A percentile compares a stretch with the other conserved stretches of the same genome.
These are phyloP conservation scores for Acrodontium crateriforme DNA, from an alignment of 2,329 filamentous ascomycete genomes.

Conservation along the genomic window DNA sequence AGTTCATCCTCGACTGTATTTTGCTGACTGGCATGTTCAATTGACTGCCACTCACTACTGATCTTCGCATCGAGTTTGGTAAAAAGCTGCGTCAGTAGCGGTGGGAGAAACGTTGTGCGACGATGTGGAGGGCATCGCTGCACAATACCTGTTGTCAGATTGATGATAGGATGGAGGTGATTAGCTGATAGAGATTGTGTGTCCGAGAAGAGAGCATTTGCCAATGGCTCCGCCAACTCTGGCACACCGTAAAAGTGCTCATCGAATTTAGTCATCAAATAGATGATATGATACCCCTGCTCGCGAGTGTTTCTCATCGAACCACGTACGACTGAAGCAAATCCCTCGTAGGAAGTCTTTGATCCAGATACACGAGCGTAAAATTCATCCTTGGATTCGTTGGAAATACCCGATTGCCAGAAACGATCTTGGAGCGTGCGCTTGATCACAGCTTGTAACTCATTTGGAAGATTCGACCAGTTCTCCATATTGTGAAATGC, in stretches of 20 bases:
- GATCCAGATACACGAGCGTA: constrained; percentile 84
- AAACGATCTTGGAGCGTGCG: constrained; percentile 87
- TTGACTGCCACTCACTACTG: constrained; percentile 68
- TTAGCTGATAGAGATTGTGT: constrained; percentile 76
- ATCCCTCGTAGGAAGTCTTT: constrained; percentile 77
- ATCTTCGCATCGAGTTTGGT: constrained; percentile 79
- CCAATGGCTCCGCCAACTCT: constrained; percentile 69
- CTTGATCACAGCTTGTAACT: constrained; percentile 64
- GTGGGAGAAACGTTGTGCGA: constrained; percentile 68
- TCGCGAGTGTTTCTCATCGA: constrained; percentile 82
- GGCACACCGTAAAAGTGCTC: constrained; percentile 81
- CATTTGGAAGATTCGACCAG: constrained; percentile 62
- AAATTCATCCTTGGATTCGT: constrained; percentile 91
- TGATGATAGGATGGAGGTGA: constrained; percentile 85
- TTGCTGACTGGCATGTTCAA: constrained; percentile 44
- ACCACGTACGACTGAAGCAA: constrained; percentile 84
- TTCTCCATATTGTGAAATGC: constrained; percentile 77
- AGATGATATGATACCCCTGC: constrained; percentile 85
- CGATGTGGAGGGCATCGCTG: constrained; percentile 78
- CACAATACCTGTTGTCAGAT: constrained; percentile 74
- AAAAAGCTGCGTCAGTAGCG: constrained; percentile 70
- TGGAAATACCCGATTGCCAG: constrained; percentile 96
- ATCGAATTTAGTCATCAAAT: constrained; percentile 79
- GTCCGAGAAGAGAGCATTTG: constrained; percentile 71
- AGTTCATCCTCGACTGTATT: constrained; percentile 56